Conservation (phyloP, 805 yeast genomes). For the Starmerella ratchasimensis region DNA sequence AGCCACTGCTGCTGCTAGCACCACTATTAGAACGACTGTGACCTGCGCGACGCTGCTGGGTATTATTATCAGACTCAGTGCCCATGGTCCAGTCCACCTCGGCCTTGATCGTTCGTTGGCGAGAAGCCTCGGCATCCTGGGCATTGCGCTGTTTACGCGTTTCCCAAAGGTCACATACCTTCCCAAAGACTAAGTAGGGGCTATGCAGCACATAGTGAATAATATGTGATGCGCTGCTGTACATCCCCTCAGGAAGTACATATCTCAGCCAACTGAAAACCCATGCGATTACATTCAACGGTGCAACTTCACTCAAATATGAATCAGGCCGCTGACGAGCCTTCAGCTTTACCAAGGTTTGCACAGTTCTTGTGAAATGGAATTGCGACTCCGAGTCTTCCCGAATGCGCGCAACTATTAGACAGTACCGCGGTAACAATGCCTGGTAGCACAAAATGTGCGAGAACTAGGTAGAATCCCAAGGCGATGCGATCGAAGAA, state of each 20-base stretch:
- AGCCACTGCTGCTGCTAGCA: too few species aligned
- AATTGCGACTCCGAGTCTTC: constrained; percentile 2
- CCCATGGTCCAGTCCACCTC: constrained; percentile 4
- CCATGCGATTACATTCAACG: constrained; percentile 1
- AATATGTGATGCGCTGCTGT: neutral
- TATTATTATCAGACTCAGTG: too few species aligned
- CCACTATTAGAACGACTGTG: too few species aligned
- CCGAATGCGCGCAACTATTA: constrained; percentile 1
- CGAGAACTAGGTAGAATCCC: constrained; percentile 3
- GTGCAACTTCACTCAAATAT: neutral
- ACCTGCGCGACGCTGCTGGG: neutral
- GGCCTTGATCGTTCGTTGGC: neutral
- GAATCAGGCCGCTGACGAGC: constrained; percentile 1
- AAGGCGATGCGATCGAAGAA: constrained; percentile 1
- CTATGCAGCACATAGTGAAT: neutral
- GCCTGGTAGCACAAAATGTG: constrained; percentile 4
- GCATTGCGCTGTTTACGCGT: neutral
- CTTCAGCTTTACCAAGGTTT: constrained; percentile 1
- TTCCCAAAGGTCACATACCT: neutral
- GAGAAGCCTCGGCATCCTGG: neutral
- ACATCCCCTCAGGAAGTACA: constrained; percentile 1
- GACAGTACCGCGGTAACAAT: constrained; percentile 6
- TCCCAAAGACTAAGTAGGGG: neutral
- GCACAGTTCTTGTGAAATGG: constrained; percentile 3
- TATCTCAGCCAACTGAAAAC: neutral